Conservation (phyloP, 148 eudicot species). For the Rhododendron henanense region DNA sequence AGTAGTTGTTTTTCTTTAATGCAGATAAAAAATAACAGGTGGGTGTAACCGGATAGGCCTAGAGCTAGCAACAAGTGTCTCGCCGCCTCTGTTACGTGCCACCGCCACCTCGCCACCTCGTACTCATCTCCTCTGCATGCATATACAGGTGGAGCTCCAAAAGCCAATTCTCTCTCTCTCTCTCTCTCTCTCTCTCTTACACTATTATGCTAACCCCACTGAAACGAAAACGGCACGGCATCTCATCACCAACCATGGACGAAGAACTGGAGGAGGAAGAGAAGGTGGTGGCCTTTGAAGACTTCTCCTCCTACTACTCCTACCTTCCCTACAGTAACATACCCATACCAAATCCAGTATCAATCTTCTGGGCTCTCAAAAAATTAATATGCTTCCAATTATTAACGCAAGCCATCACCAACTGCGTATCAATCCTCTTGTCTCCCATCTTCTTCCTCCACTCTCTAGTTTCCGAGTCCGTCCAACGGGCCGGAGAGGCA, state of each 20-base stretch:
- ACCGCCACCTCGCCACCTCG: slow-evolving; percentile 18
- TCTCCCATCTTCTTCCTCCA: slow-evolving; percentile 24
- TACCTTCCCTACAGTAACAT: neutral
- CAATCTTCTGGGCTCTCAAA: slow-evolving; percentile 17
- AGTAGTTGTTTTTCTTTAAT: no score
- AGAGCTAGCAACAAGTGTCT: neutral
- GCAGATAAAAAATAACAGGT: no score
- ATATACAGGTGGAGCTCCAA: slow-evolving; percentile 6
- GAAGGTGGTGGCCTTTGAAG: neutral
- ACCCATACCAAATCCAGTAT: slow-evolving; percentile 23
- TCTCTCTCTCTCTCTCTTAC: neutral
- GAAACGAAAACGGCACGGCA: slow-evolving; percentile 4
- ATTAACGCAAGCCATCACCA: slow-evolving; percentile 23
- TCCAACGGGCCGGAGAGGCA: slow-evolving; percentile 9
- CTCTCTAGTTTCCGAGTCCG: slow-evolving; percentile 20
- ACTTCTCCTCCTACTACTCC: neutral
- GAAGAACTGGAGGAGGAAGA: neutral
- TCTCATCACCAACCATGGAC: slow-evolving; percentile 4
- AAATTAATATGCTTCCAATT: slow-evolving; percentile 33
- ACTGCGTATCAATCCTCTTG: slow-evolving; percentile 16
- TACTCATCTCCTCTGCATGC: neutral
- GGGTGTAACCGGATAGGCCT: neutral
- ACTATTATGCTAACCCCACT: neutral
- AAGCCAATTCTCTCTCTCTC: neutral
- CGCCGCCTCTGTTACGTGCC: neutral